Conservation (phyloP, 2,329 filamentous ascomycete species). For the Aspergillus persii region DNA sequence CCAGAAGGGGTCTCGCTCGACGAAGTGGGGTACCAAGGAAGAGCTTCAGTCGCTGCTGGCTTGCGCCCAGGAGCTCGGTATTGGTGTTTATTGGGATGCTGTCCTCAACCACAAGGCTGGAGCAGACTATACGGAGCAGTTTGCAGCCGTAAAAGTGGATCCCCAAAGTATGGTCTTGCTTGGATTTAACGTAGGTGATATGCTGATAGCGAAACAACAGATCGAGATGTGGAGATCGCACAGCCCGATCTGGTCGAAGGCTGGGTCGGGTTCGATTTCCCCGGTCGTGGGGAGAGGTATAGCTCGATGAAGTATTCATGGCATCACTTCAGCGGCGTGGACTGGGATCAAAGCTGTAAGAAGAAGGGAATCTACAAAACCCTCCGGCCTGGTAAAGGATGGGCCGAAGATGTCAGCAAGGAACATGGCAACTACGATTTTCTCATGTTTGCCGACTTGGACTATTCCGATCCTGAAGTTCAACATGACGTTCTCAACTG, state of each 20-base stretch:
- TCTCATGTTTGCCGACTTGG: slow-evolving; percentile 70
- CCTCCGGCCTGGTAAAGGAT: slow-evolving; percentile 61
- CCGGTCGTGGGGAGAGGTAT: slow-evolving; percentile 43
- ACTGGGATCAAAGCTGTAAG: slow-evolving; percentile 59
- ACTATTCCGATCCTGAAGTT: slow-evolving; percentile 64
- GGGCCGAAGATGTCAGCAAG: slow-evolving; percentile 61
- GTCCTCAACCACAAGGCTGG: slow-evolving; percentile 72
- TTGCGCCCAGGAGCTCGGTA: slow-evolving; percentile 51
- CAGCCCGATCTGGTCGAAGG: slow-evolving; percentile 57
- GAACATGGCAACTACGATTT: slow-evolving; percentile 67
- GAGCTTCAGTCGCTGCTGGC: slow-evolving; percentile 57
- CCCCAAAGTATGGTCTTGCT: slow-evolving; percentile 36
- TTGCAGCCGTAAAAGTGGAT: slow-evolving; percentile 63
- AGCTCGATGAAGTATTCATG: slow-evolving; percentile 63
- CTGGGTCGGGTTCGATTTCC: slow-evolving; percentile 58
- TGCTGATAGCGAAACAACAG: background rate
- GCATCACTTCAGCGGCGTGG: slow-evolving; percentile 66
- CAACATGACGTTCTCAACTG: slow-evolving; percentile 63
- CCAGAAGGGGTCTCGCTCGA: slow-evolving; percentile 61
- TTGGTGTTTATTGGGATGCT: slow-evolving; percentile 66
- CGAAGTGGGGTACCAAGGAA: slow-evolving; percentile 67
- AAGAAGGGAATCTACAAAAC: slow-evolving; percentile 66
- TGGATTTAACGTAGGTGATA: background rate
- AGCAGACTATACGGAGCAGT: slow-evolving; percentile 64
- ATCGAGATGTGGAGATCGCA: slow-evolving; percentile 6